Conservation (phyloP, 805 yeast species). For the Kazachstania viticola region DNA sequence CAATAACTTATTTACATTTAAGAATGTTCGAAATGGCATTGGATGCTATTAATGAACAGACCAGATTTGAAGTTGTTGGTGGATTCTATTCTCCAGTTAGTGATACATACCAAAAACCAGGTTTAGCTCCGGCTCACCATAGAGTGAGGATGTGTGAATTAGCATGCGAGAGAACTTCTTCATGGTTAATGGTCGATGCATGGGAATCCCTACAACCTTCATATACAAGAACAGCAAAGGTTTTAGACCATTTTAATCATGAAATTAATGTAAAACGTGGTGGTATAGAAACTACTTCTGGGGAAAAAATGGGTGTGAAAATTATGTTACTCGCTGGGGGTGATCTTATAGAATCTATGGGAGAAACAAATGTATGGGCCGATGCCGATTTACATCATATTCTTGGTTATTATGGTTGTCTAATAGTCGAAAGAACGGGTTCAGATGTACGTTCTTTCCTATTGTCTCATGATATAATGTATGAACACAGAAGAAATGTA, state of each 20-base stretch:
- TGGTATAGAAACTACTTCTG: constrained; percentile 55
- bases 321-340: constrained; percentile 97
- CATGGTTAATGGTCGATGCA: constrained; percentile 98
- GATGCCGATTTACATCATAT: constrained; percentile 92
- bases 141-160: constrained; percentile 96
- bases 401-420: constrained; percentile 89
- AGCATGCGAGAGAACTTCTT: constrained; percentile 92
- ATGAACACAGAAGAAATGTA: constrained; percentile 87
- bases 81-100: constrained; percentile 93
- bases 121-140: constrained; percentile 78
- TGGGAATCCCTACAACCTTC: constrained; percentile 93
- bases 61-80: constrained; percentile 89
- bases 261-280: constrained; percentile 86
- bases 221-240: constrained; percentile 90
- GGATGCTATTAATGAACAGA: constrained; percentile 83
- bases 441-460: constrained; percentile 88
- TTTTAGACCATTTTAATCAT: constrained; percentile 90
- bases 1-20: constrained; percentile 86
- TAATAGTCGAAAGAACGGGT: constrained; percentile 94
- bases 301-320: constrained; percentile 70
- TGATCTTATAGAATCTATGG: constrained; percentile 95
- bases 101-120: constrained; percentile 87
- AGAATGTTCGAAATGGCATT: constrained; percentile 99
- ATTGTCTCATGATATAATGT: constrained; percentile 92
- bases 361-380: constrained; percentile 99